Evolutionary conservation across 768 basidiomycete genomes (phyloP).

Genomic region (Lentinula guzmanii): DNA sequence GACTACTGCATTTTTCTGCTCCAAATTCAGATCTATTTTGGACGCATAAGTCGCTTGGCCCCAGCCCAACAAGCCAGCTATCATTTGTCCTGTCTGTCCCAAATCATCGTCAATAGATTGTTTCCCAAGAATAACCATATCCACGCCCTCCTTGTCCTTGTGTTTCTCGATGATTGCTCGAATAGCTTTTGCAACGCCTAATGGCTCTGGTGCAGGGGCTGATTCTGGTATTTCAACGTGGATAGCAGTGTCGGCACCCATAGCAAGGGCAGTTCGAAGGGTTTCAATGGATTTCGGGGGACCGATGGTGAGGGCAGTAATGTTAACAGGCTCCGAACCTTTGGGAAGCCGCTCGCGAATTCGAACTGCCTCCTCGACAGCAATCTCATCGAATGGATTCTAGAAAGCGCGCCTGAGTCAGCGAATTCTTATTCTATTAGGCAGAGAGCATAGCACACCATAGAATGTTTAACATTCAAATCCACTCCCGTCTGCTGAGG

Average conservation of each 20-base stretch:
- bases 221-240: slow-evolving; percentile 83
- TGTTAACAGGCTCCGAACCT: slow-evolving; percentile 38
- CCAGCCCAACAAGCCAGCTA: slow-evolving; percentile 89
- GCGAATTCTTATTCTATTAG: neutral
- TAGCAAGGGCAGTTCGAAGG: slow-evolving; percentile 92
- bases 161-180: slow-evolving; percentile 66
- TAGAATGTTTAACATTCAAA: slow-evolving; percentile 96
- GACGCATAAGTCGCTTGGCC: slow-evolving; percentile 94
- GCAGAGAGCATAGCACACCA: slow-evolving; percentile 50
- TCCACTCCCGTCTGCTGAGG: slow-evolving; percentile 93
- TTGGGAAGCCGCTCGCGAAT: slow-evolving; percentile 82
- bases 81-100: slow-evolving; percentile 95
- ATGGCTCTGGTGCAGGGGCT: slow-evolving; percentile 76
- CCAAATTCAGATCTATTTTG: slow-evolving; percentile 67
- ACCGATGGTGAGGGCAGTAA: slow-evolving; percentile 92
- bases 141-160: slow-evolving; percentile 50
- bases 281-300: slow-evolving; percentile 86
- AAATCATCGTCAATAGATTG: slow-evolving; percentile 98
- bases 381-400: slow-evolving; percentile 99
- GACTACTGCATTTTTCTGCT: slow-evolving; percentile 60
- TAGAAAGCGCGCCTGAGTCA: slow-evolving; percentile 21
- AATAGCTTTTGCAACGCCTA: slow-evolving; percentile 85
- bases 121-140: slow-evolving; percentile 94
- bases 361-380: slow-evolving; percentile 91
- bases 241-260: slow-evolving; percentile 92